phyloP scores from a whole-genome alignment of 495 filamentous ascomycete genomes.

The Chaetomium tenue region DNA sequence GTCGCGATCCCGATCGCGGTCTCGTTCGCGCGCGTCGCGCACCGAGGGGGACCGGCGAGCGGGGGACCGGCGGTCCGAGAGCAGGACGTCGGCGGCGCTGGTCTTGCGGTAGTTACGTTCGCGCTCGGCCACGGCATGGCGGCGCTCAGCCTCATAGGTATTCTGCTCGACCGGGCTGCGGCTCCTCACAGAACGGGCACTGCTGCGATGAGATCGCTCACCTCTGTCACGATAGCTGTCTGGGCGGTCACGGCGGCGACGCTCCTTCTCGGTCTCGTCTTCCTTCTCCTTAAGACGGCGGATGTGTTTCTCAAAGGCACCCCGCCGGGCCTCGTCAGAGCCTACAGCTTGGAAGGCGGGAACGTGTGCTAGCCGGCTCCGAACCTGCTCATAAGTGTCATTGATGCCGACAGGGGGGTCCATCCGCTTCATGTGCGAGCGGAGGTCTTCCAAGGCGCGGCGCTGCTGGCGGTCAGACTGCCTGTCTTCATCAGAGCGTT shows the following conservation, averaged over 20 bases:
- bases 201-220: constrained; percentile 62
- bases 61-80: constrained; percentile 51
- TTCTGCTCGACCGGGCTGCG: constrained; percentile 73
- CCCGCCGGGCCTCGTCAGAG: constrained; percentile 74
- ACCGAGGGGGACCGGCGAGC: constrained; percentile 33
- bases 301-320: constrained; percentile 90
- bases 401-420: constrained; percentile 75
- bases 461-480: constrained; percentile 83
- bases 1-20: constrained; percentile 48
- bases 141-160: constrained; percentile 83
- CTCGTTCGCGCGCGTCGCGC: constrained; percentile 54
- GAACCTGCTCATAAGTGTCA: constrained; percentile 85
- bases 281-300: constrained; percentile 87
- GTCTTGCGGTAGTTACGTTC: constrained; percentile 83
- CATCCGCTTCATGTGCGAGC: constrained; percentile 84
- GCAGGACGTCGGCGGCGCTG: constrained; percentile 61
- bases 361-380: constrained; percentile 69
- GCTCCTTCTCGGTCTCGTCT: constrained; percentile 76
- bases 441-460: constrained; percentile 77
- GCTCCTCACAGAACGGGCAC: constrained; percentile 44
- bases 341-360: constrained; percentile 80
- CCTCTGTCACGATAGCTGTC: constrained; percentile 56
- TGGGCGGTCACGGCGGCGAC: constrained; percentile 61
- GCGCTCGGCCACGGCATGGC: constrained; percentile 80
- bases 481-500: constrained; percentile 80